Base-by-base conservation (phyloP, 1,139 yeast genomes). In the Kodamaea alishanica region DNA sequence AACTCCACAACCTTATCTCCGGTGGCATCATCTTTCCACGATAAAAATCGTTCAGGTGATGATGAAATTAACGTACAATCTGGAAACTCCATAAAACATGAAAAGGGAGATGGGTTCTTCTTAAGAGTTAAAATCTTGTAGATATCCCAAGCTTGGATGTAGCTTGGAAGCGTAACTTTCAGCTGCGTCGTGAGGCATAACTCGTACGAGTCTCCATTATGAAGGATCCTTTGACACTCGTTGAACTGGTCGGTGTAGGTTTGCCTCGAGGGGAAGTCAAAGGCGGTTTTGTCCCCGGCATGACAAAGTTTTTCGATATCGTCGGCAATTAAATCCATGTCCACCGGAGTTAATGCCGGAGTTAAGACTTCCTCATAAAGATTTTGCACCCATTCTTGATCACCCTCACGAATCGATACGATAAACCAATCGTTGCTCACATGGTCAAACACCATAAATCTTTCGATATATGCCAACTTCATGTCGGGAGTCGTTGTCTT, bases 151-250 rank as follows among this genome's bases (percentile, higher is more conserved):
- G 95, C 73, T 4, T 70, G 49, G 10, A 79, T 52, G 11, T 59
- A 47, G 11, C 55, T 45, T 2, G 77, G 81, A 34, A 81, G 65
- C 20, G 59, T 62, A 20, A 90, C 73, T 39, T 70, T 72, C 48
- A 95, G 87, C 47, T 79, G 86, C 0, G 86, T 83, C 0, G 98
- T 92, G 30, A 92, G 70, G 55, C 98, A 92, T 23, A 94, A 72
- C 57, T 94, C 99, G 54, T 94, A 94, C 1, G 97, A 89, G 54
- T 92, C 95, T 8, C 99, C 99, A 4, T 81, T 65, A 40, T 74
- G 79, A 33, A 94, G 70, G 47, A 65, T 79, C 15, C 77, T 73
- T 58, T 88, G 95, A 56, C 96, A 87, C 38, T 64, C 48, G 1
- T 67, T 55, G 52, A 89, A 86, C 35, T 78, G 79, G 3, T 66